Evolutionary conservation across 2,329 filamentous ascomycete genomes (phyloP).

Genomic region (Exophiala spinifera): DNA sequence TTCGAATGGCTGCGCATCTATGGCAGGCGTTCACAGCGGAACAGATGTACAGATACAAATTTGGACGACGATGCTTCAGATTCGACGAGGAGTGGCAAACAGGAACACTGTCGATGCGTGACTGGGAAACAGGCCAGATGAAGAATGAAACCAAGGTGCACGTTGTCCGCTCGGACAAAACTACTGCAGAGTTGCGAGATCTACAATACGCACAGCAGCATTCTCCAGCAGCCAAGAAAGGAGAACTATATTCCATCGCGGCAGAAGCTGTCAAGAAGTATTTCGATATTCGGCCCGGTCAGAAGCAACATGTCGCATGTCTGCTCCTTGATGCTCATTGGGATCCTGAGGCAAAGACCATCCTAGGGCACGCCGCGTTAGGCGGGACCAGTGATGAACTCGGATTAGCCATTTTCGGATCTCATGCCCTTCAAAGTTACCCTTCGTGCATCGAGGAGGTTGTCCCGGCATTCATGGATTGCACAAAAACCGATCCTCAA

Average conservation of each 20-base stretch:
- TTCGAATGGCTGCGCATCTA: constrained; percentile 89
- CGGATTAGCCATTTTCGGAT: constrained; percentile 85
- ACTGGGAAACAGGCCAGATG: constrained; percentile 68
- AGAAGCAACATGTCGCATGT: constrained; percentile 84
- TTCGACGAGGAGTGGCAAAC: constrained; percentile 95
- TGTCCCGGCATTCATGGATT: constrained; percentile 82
- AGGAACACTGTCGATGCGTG: constrained; percentile 73
- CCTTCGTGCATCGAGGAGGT: constrained; percentile 87
- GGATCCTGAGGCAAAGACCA: constrained; percentile 67
- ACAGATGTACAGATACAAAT: constrained; percentile 86
- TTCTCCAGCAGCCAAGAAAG: constrained; percentile 63
- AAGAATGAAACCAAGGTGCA: constrained; percentile 90
- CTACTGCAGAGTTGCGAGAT: constrained; percentile 76
- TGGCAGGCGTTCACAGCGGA: constrained; percentile 98
- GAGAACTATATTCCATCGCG: constrained; percentile 73
- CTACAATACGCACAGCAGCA: constrained; percentile 77
- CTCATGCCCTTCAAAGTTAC: constrained; percentile 87
- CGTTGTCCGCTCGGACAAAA: constrained; percentile 76
- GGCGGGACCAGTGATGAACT: constrained; percentile 67
- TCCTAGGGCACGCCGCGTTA: constrained; percentile 80
- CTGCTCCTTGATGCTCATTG: constrained; percentile 85
- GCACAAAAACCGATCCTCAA: constrained; percentile 78
- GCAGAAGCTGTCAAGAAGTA: constrained; percentile 72
- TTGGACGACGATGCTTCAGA: constrained; percentile 80
- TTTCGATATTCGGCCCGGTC: constrained; percentile 70